phyloP scores from a whole-genome alignment of 2,329 filamentous ascomycete genomes.

The Diaporthe eres region DNA sequence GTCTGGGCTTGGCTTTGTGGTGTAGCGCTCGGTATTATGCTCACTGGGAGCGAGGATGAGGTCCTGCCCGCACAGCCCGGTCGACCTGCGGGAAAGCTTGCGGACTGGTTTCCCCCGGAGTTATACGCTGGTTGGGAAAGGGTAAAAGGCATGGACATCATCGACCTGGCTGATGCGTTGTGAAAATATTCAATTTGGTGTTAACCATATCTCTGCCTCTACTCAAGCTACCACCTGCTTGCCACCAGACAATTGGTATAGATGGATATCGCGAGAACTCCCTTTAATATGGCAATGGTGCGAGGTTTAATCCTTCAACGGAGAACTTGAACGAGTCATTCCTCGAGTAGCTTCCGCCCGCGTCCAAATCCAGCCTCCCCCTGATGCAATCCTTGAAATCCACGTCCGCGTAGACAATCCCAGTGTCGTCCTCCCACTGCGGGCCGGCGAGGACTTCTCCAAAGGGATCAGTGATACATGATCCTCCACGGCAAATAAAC shows the following conservation, averaged over 20 bases:
- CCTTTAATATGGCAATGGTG: constrained; percentile 66
- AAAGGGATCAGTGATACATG: constrained; percentile 83
- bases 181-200: constrained; percentile 1
- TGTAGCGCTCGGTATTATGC: constrained; percentile 61
- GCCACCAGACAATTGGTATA: constrained; percentile 21
- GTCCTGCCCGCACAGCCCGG: constrained; percentile 50
- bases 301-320: constrained; percentile 70
- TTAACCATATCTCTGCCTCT: neutral
- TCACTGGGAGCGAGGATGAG: constrained; percentile 55
- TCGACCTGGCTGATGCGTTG: constrained; percentile 50
- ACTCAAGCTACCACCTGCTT: neutral
- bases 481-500: constrained; percentile 82
- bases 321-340: constrained; percentile 75
- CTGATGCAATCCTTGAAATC: constrained; percentile 91
- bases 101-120: constrained; percentile 58
- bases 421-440: constrained; percentile 83
- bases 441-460: constrained; percentile 87
- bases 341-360: constrained; percentile 85
- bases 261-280: neutral
- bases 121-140: constrained; percentile 52
- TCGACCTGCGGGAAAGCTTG: constrained; percentile 53
- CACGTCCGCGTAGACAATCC: constrained; percentile 78
- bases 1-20: constrained; percentile 67
- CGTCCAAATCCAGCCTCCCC: constrained; percentile 85
- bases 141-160: constrained; percentile 54